phyloP scores from a whole-genome alignment of 228 moss, liverwort and hornwort species.

The Sphagnum fallax region DNA sequence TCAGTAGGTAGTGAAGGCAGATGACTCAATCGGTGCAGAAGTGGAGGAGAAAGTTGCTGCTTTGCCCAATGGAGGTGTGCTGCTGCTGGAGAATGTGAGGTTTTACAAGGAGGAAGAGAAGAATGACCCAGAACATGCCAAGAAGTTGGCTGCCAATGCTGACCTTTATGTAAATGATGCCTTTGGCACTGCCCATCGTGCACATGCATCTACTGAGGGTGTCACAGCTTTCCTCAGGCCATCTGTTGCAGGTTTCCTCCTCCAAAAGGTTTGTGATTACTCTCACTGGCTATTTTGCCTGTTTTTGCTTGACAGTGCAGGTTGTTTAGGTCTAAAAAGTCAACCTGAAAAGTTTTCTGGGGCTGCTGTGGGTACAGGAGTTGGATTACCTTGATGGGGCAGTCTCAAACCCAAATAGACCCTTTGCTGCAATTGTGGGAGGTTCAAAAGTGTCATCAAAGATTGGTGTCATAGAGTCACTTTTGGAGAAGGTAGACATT shows the following conservation, averaged over 20 bases:
- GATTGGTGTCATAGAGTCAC: conserved; percentile 49
- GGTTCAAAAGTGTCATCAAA: conserved; percentile 58
- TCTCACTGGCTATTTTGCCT: neutral
- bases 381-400: conserved; percentile 47
- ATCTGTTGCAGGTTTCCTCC: conserved; percentile 37
- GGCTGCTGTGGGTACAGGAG: conserved; percentile 12
- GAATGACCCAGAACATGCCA: conserved; percentile 38
- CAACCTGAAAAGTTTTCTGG: too few species aligned
- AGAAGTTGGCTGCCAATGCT: conserved; percentile 32
- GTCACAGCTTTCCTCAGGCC: conserved; percentile 29
- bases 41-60: conserved; percentile 29
- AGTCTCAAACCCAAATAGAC: conserved; percentile 29
- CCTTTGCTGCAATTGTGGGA: conserved; percentile 51
- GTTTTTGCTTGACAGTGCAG: neutral
- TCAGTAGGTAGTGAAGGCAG: conserved; percentile 23
- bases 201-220: conserved; percentile 53
- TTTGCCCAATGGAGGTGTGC: conserved; percentile 11
- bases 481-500: conserved; percentile 41
- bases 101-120: conserved; percentile 64
- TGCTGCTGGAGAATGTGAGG: conserved; percentile 50
- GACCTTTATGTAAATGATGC: conserved; percentile 51
- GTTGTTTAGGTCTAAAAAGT: too few species aligned
- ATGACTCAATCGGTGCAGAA: conserved; percentile 37
- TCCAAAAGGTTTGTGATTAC: conserved; percentile 13
- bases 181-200: conserved; percentile 50